These are phyloP conservation scores for Aspergillus incahuasiensis DNA, from an alignment of 495 filamentous ascomycete species.

Conservation along the genomic window DNA sequence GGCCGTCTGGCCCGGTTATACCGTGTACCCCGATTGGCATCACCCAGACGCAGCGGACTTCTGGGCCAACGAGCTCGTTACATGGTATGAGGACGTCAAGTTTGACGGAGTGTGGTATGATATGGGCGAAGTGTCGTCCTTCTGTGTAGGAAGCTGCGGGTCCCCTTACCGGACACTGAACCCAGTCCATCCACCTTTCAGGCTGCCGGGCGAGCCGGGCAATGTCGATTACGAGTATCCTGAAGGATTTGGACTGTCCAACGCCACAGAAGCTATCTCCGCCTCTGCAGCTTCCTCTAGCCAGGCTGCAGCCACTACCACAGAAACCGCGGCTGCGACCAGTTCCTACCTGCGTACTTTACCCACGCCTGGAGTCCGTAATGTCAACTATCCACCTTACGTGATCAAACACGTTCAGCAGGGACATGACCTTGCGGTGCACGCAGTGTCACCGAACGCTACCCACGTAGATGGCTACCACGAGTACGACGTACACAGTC, in stretches of 20 bases:
- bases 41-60: slow-evolving; percentile 55
- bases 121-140: slow-evolving; percentile 67
- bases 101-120: slow-evolving; percentile 63
- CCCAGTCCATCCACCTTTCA: slow-evolving; percentile 64
- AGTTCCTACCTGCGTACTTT: slow-evolving; percentile 55
- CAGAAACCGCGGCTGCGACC: slow-evolving; percentile 32
- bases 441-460: slow-evolving; percentile 73
- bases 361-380: slow-evolving; percentile 64
- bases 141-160: slow-evolving; percentile 78
- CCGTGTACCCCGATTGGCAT: slow-evolving; percentile 62
- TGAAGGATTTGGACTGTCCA: slow-evolving; percentile 67
- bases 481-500: slow-evolving; percentile 79
- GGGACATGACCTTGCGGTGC: slow-evolving; percentile 63
- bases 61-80: slow-evolving; percentile 66
- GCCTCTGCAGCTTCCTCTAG: slow-evolving; percentile 51
- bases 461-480: slow-evolving; percentile 66
- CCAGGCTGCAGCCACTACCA: slow-evolving; percentile 46
- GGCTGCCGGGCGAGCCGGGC: slow-evolving; percentile 60
- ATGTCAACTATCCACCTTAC: slow-evolving; percentile 77
- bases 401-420: slow-evolving; percentile 70
- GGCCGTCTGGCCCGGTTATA: slow-evolving; percentile 61
- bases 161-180: slow-evolving; percentile 63
- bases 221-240: slow-evolving; percentile 61
- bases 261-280: slow-evolving; percentile 61
- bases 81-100: slow-evolving; percentile 53